Conservation (phyloP, 1,139 yeast genomes). For the Suhomyces wounanorum region DNA sequence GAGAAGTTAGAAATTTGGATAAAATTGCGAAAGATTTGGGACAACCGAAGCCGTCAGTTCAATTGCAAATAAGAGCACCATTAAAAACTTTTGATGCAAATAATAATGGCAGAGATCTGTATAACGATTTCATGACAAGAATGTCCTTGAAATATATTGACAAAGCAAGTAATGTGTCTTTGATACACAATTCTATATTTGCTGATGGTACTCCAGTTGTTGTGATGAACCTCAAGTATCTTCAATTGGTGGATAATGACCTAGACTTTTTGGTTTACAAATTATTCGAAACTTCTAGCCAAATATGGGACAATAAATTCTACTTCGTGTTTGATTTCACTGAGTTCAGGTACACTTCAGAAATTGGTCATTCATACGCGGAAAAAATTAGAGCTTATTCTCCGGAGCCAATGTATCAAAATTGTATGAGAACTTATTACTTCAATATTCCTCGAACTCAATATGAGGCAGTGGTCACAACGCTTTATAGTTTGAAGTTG, state of each 20-base stretch:
- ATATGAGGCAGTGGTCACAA: constrained; percentile 34
- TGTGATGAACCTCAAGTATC: constrained; percentile 52
- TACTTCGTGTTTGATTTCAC: constrained; percentile 71
- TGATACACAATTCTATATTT: constrained; percentile 65
- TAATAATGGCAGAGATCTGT: constrained; percentile 46
- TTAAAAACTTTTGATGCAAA: constrained; percentile 44
- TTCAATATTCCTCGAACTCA: constrained; percentile 59
- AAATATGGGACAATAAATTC: constrained; percentile 72
- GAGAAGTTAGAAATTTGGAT: constrained; percentile 32
- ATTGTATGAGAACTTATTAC: constrained; percentile 58
- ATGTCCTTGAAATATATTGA: constrained; percentile 59
- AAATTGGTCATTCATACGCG: constrained; percentile 33
- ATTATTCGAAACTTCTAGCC: constrained; percentile 66
- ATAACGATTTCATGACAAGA: constrained; percentile 75
- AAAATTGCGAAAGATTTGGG: constrained; percentile 34
- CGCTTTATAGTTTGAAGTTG: constrained; percentile 23
- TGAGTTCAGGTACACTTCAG: constrained; percentile 44
- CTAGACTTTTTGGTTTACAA: constrained; percentile 60
- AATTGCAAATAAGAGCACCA: constrained; percentile 55
- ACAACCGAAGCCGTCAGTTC: constrained; percentile 44
- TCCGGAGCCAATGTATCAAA: constrained; percentile 52
- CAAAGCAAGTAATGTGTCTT: constrained; percentile 41
- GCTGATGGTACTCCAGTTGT: constrained; percentile 75
- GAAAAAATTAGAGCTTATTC: constrained; percentile 40
- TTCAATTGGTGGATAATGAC: constrained; percentile 48